phyloP scores from a whole-genome alignment of 345 rosid species.

The Salix arbutifolia region DNA sequence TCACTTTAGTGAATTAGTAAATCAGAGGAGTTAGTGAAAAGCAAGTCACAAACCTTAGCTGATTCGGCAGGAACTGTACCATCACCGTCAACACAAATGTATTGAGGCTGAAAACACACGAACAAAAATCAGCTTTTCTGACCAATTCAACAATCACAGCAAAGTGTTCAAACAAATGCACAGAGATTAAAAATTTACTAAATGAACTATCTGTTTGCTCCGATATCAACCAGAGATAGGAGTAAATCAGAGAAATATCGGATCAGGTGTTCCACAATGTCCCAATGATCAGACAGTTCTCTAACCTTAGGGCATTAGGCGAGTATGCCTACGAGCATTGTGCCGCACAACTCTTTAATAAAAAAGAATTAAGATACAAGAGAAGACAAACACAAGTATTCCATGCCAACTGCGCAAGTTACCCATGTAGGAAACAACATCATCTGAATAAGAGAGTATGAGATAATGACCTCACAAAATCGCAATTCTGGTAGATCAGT shows the following conservation, averaged over 20 bases:
- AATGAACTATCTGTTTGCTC: neutral
- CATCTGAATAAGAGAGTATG: slow-evolving; percentile 4
- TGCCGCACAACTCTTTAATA: neutral
- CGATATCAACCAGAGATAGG: neutral
- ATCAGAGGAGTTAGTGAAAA: neutral
- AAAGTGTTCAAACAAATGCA: neutral
- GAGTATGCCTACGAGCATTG: too few relatives aligned
- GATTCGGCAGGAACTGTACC: slow-evolving; percentile 95
- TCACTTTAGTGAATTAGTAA: neutral
- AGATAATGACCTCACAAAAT: slow-evolving; percentile 51
- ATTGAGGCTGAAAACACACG: slow-evolving; percentile 60
- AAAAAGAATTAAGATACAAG: neutral
- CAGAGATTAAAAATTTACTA: too few relatives aligned
- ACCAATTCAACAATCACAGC: neutral
- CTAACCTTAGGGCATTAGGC: neutral
- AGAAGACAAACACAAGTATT: neutral
- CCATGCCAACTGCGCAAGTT: neutral
- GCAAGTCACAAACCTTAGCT: slow-evolving; percentile 54
- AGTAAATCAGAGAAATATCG: neutral
- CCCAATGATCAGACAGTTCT: neutral
- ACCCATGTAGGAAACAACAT: neutral
- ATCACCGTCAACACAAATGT: slow-evolving; percentile 83
- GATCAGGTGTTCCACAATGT: neutral
- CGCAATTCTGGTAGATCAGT: slow-evolving; percentile 50
- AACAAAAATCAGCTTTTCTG: slow-evolving; percentile 4